These are phyloP conservation scores for Furcasterigmium sp. DNA, from an alignment of 2,329 filamentous ascomycete genomes.

Conservation along the genomic window DNA sequence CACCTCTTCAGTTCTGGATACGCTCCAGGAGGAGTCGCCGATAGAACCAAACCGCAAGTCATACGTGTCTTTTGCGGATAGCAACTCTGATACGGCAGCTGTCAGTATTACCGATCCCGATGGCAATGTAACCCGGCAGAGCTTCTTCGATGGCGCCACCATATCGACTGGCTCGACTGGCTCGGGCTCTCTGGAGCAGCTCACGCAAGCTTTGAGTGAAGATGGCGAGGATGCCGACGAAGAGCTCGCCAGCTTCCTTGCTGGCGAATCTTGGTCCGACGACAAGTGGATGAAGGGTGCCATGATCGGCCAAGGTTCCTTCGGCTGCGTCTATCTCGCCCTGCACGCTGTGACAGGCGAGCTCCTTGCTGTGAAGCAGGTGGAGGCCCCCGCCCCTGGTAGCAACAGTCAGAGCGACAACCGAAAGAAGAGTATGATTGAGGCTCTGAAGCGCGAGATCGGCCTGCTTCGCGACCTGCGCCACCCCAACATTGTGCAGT, in stretches of 20 bases:
- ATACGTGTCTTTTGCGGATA: slow-evolving; percentile 84
- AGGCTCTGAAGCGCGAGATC: slow-evolving; percentile 94
- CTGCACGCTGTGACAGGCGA: slow-evolving; percentile 95
- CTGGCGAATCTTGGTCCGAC: slow-evolving; percentile 91
- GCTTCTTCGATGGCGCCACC: slow-evolving; percentile 74
- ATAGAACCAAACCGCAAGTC: slow-evolving; percentile 88
- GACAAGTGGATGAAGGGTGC: slow-evolving; percentile 99
- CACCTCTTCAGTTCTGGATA: slow-evolving; percentile 82
- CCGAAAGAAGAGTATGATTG: slow-evolving; percentile 97
- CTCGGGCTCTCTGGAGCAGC: slow-evolving; percentile 72
- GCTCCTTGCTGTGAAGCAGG: slow-evolving; percentile 96
- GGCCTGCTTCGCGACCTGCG: slow-evolving; percentile 88
- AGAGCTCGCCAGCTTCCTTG: slow-evolving; percentile 83
- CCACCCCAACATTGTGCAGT: slow-evolving; percentile 96
- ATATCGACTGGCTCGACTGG: slow-evolving; percentile 50
- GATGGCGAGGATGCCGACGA: slow-evolving; percentile 91
- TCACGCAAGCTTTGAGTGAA: slow-evolving; percentile 79
- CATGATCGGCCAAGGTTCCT: slow-evolving; percentile 93
- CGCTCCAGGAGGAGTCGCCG: slow-evolving; percentile 84
- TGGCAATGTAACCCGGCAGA: slow-evolving; percentile 63
- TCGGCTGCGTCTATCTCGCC: slow-evolving; percentile 91
- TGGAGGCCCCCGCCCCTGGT: slow-evolving; percentile 78
- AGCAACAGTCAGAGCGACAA: slow-evolving; percentile 77
- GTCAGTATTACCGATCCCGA: slow-evolving; percentile 75
- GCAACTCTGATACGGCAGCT: slow-evolving; percentile 57